Conservation (phyloP, 2,329 filamentous ascomycete genomes). For the Chaetomiaceae sp. region DNA sequence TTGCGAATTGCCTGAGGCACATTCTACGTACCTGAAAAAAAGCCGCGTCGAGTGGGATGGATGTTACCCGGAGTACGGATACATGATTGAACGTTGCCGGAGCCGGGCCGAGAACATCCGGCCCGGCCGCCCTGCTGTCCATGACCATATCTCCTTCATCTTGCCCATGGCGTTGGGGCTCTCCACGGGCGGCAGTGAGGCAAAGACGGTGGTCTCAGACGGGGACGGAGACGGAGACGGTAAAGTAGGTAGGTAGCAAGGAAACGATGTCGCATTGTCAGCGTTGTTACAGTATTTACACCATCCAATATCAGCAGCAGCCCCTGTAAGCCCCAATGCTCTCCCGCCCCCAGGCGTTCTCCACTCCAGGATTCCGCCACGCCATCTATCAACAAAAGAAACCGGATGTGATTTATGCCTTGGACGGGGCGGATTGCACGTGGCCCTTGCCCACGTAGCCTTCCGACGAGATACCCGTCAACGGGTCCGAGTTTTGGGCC, state of each 20-base stretch:
- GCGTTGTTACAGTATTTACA: constrained; percentile 35
- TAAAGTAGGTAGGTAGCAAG: background rate
- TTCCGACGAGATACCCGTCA: constrained; percentile 76
- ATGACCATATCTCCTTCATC: too few relatives aligned
- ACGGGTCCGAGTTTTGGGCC: constrained; percentile 79
- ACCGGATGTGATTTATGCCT: constrained; percentile 36
- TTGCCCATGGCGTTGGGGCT: too few relatives aligned
- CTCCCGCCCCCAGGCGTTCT: constrained; percentile 8
- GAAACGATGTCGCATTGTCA: constrained; percentile 28
- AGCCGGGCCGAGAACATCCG: too few relatives aligned
- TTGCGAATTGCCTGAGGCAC: too few relatives aligned
- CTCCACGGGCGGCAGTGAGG: too few relatives aligned
- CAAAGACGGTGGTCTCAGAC: too few relatives aligned
- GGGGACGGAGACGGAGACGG: background rate
- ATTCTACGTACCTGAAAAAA: too few relatives aligned
- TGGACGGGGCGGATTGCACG: constrained; percentile 64
- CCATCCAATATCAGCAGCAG: constrained; percentile 19
- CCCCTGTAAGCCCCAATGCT: constrained; percentile 17
- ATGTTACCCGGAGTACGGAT: too few relatives aligned
- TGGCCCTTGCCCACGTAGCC: constrained; percentile 73
- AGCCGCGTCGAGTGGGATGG: too few relatives aligned
- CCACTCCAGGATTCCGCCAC: too few relatives aligned
- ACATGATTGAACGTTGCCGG: too few relatives aligned
- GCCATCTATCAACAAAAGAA: constrained; percentile 39
- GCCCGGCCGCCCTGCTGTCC: too few relatives aligned